Evolutionary conservation across 1,284 basidiomycete species (phyloP), one percentile per base, ranked within the genome.

Genomic region (Boletus coffeatus): DNA sequence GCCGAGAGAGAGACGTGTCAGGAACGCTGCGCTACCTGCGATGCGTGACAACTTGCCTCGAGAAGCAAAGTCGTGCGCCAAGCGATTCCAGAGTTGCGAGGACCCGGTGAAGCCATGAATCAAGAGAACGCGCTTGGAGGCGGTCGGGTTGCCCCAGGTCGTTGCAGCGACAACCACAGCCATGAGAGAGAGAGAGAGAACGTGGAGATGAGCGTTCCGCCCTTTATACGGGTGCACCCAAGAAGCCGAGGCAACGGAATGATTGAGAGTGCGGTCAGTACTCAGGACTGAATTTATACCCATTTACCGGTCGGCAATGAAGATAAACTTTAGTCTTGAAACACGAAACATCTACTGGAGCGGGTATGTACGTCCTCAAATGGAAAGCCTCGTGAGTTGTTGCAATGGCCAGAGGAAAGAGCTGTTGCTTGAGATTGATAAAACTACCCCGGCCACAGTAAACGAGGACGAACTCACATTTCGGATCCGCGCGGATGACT

Each of bases 121-220:
- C 11, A 70, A 37, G 25, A 71, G 60, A 1, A 61, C 65, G 16
- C 18, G 71, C 18, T 66, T 73, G 37, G 60, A 4, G 1, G 68
- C 63, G 5, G 25, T 8, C 8, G 68, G 67, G 18, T 64, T 43
- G 5, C 69, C 66, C 64, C 68, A 71, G 29, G 64, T 65, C 0
- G 61, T 39, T 18, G 57, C 39, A 59, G 36, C 10, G 29, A 37
- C 16, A 37, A 59, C 43, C 60, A 60, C 56, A 46, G 10, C 46
- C 46, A 48, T 48, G 29, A 29, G 29, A 29, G 46, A 48, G 46
- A 2, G 18, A 2, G 18, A 21, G n/a, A 3, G 18, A 48, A 48
- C 7, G 46, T 10, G 11, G 46, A 18, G 18, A 18, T 18, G 18
- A 43, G 41, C n/a, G 16, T n/a, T n/a, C 9, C 16, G 41, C 5